These are phyloP conservation scores for Entomortierella parvispora DNA, from an alignment of 192 early-diverging fungal species.

Conservation along the genomic window DNA sequence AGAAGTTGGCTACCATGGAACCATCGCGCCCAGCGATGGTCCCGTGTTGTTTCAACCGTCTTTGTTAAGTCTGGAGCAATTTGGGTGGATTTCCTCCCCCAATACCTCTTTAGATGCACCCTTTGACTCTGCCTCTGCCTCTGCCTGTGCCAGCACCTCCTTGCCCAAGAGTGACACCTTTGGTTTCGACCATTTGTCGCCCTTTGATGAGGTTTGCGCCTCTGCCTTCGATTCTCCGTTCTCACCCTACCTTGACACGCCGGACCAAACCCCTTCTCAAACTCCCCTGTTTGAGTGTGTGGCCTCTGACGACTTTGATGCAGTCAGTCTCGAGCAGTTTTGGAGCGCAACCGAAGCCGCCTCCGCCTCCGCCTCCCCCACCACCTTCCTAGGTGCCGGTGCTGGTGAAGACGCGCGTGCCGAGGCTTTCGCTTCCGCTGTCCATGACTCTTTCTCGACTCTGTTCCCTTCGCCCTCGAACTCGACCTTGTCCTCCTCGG, in stretches of 20 bases:
- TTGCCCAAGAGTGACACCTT: slow-evolving; percentile 21
- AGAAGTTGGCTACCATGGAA: slow-evolving; percentile 1
- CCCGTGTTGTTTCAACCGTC: slow-evolving; percentile 22
- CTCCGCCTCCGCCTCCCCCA: background rate
- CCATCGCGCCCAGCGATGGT: slow-evolving; percentile 6
- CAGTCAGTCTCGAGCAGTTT: slow-evolving; percentile 22
- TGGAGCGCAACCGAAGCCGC: slow-evolving; percentile 6
- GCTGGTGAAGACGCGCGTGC: background rate
- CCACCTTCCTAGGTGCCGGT: background rate
- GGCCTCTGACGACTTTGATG: slow-evolving; percentile 50
- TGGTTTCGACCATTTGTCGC: slow-evolving; percentile 51
- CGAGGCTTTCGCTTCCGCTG: slow-evolving; percentile 1
- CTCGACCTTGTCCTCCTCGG: slow-evolving; percentile 7
- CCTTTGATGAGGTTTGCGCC: slow-evolving; percentile 44
- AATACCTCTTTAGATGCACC: slow-evolving; percentile 19
- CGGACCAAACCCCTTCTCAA: slow-evolving; percentile 49
- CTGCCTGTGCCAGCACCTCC: slow-evolving; percentile 9
- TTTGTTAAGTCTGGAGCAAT: slow-evolving; percentile 28
- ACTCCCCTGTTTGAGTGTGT: slow-evolving; percentile 52
- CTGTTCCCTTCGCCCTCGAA: slow-evolving; percentile 13
- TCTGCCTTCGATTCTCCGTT: slow-evolving; percentile 44
- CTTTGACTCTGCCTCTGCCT: slow-evolving; percentile 34
- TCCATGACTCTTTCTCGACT: background rate
- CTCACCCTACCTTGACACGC: slow-evolving; percentile 48
- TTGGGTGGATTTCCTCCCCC: slow-evolving; percentile 20